Base-by-base conservation (phyloP, 768 basidiomycete species). In the Tubosaeta brunneosetosa region DNA sequence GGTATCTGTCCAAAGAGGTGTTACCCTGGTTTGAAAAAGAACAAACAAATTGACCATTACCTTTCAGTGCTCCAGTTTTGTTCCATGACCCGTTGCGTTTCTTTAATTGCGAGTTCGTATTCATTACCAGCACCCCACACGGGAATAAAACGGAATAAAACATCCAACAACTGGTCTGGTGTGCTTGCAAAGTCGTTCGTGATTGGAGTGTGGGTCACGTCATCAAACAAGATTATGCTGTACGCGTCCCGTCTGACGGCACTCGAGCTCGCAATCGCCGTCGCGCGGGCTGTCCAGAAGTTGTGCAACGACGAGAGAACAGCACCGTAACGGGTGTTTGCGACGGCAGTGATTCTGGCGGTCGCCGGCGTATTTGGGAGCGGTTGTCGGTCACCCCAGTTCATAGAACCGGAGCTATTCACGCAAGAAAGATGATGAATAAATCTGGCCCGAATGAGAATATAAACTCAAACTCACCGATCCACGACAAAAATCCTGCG, bases 401-500 rank as follows among this genome's bases (percentile, higher is more conserved):
- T 0, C 82, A 84, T 84, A 1, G 83, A 84, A 0, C 70, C 52
- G 0, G 83, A 84, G 50, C 82, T 81, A 51, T 44, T 36, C 14
- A 13, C 12, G 25, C 0, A 6, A 16, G 2, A 22, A 43, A 2
- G 8, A 27, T 12, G 4, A 22, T 56, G 12, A 54, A 54, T 46
- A 50, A 48, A 25, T 17, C 6, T n/a, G 11, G 29, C 12, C 16
- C 6, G 1, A 26, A 27, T 8, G 10, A 4, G 38, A 40, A 2
- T 13, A n/a, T 9, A 33, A 34, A 34, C 12, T 46, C 7, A 2
- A 31, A 51, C 59, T 12, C 46, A 78, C 78, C 67, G 73, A 51
- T 81, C 82, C 53, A 77, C 76, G 17, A 81, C 77, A 46, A 82
- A 83, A 16, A 81, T 77, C 10, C 79, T 80, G 14, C 43, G 53